Evolutionary conservation across 139 green algal species (phyloP).

Genomic region (Coccomyxa sp.): DNA sequence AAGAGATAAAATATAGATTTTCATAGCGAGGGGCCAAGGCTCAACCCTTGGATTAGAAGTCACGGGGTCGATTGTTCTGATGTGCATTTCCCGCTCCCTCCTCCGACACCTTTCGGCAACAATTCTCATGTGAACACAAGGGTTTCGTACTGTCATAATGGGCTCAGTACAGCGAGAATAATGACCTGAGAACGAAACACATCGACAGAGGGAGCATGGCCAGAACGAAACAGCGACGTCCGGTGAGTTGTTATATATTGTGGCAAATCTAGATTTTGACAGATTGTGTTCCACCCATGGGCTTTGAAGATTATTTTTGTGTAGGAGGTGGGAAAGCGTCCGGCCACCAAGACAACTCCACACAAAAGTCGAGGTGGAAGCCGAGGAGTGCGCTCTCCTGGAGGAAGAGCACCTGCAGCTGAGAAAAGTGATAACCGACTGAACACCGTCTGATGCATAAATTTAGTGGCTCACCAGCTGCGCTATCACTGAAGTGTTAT

Average conservation of each 20-base stretch:
- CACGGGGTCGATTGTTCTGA: no score
- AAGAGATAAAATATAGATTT: no score
- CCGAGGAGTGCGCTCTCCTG: background rate
- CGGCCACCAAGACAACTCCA: background rate
- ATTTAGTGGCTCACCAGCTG: background rate
- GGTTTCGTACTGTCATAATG: no score
- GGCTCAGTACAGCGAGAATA: no score
- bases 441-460: background rate
- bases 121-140: no score
- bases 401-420: background rate
- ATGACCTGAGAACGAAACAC: background rate
- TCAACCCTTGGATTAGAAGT: no score
- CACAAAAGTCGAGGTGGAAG: background rate
- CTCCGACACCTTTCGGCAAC: no score
- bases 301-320: background rate
- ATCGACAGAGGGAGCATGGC: background rate
- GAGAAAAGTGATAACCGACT: background rate
- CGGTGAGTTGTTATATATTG: background rate
- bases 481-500: background rate
- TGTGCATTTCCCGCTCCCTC: no score
- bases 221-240: background rate
- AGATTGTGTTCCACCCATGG: background rate
- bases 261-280: background rate
- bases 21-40: no score
- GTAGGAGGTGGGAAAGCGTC: background rate